phyloP scores from a whole-genome alignment of 2,329 filamentous ascomycete species.

The Atkinsonella texensis region DNA sequence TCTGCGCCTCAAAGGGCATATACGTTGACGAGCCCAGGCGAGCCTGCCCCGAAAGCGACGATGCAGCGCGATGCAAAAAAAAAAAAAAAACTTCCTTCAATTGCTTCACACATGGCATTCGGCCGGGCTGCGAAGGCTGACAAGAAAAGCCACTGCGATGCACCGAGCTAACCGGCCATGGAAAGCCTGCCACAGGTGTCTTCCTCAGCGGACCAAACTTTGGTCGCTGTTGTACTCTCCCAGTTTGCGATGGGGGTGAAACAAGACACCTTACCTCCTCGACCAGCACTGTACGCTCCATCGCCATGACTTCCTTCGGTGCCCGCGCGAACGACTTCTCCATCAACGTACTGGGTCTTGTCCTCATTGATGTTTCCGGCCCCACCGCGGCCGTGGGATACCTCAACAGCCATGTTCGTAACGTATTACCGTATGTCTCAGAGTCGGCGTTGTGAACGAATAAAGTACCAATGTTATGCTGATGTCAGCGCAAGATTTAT shows the following conservation, averaged over 20 bases:
- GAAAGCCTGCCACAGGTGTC: neutral
- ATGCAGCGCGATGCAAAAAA: neutral
- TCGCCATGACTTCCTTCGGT: slow-evolving; percentile 43
- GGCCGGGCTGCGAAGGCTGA: neutral
- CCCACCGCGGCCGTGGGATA: slow-evolving; percentile 49
- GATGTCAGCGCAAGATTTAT: neutral
- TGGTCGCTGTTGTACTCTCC: too few species aligned
- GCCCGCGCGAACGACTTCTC: slow-evolving; percentile 46
- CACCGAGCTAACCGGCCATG: neutral
- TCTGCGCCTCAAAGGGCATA: neutral
- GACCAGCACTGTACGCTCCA: slow-evolving; percentile 45
- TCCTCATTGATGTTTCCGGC: slow-evolving; percentile 50
- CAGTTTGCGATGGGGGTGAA: neutral
- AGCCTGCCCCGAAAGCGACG: neutral
- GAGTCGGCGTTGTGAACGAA: neutral
- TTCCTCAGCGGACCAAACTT: neutral
- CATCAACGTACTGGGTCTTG: slow-evolving; percentile 47
- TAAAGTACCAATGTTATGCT: neutral
- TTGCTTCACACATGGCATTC: neutral
- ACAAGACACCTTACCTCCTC: slow-evolving; percentile 35
- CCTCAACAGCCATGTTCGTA: slow-evolving; percentile 27
- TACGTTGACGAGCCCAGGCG: neutral
- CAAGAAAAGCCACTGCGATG: neutral
- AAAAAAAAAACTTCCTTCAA: neutral
- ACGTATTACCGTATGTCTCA: neutral